These are phyloP conservation scores for Apiospora saccharicola DNA, from an alignment of 2,329 filamentous ascomycete species.

Conservation along the genomic window DNA sequence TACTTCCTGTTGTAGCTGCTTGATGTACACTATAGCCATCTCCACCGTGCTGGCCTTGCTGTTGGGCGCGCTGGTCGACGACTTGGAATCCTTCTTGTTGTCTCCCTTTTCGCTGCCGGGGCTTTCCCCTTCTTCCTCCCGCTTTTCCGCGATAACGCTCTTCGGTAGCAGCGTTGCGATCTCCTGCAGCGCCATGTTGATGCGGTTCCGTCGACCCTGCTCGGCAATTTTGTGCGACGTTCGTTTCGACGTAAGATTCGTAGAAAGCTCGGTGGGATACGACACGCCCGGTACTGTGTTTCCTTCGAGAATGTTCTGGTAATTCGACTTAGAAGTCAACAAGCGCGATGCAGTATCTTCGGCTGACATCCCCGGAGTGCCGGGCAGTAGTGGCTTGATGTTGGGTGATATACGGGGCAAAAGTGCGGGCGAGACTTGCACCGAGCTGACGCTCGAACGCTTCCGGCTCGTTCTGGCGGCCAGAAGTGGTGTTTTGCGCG, in stretches of 20 bases:
- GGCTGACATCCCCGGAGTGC: constrained; percentile 55
- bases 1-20: constrained; percentile 78
- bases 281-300: constrained; percentile 88
- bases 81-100: constrained; percentile 54
- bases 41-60: constrained; percentile 99
- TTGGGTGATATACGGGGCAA: constrained; percentile 90
- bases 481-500: constrained; percentile 62
- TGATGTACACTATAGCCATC: constrained; percentile 94
- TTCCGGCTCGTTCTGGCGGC: constrained; percentile 70
- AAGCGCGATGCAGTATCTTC: constrained; percentile 74
- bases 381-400: constrained; percentile 89
- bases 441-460: constrained; percentile 72
- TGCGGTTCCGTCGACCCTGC: constrained; percentile 92
- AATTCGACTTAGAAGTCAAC: constrained; percentile 94
- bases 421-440: constrained; percentile 85
- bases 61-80: constrained; percentile 63
- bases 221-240: constrained; percentile 98
- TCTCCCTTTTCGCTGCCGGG: constrained; percentile 52
- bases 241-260: constrained; percentile 93
- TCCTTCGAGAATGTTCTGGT: constrained; percentile 95
- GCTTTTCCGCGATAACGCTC: constrained; percentile 51
- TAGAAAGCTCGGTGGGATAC: constrained; percentile 89
- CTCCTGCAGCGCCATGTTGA: constrained; percentile 91
- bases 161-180: constrained; percentile 87
- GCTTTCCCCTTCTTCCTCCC: constrained; percentile 55